Base-by-base conservation (phyloP, 2,329 filamentous ascomycete species). In the Pyrenophora seminiperda region DNA sequence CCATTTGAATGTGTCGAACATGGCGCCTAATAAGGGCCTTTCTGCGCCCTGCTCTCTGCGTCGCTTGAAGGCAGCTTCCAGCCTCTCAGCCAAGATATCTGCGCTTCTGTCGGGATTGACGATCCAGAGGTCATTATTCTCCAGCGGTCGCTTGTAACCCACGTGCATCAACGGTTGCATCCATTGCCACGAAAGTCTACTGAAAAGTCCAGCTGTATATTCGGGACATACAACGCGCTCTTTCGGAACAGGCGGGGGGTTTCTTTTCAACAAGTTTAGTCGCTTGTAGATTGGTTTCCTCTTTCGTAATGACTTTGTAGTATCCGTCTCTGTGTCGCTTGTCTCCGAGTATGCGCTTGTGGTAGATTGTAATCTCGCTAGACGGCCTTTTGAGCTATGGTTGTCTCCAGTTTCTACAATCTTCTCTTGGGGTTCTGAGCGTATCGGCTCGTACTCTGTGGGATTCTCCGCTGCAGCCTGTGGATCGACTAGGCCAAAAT, bases 51-150 rank as follows among this genome's bases (percentile, higher is more conserved):
- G 50, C 81, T 79, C 37, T 83, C 80, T 5, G n/a, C 90, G 82
- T 57, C 79, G 82, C 53, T 87, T 78, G 69, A 97, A 92, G 0
- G 88, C 83, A 5, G 77, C 79, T 52, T 86, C 81, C 37, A 96
- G 76, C 59, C 81, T 87, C 6, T 75, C 73, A 6, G 89, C 85
- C 72, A 96, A 77, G 9, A 84, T 77, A 55, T 90, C 85, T 36
- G 90, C 85, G 13, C 84, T 82, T 53, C 94, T 82, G 53, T 89
- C 77, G 0, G 92, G 92, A 57, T 97, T 97, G 61, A 97, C 89
- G 1, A 80, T 77, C 88, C 91, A 97, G 49, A 99, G 85, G 70
- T 99, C 94, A 59, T 89, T 89, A 47, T 86, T 76, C 65, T 96
- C 88, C 2, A 99, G 81, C 2, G 86, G 84, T 11, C 94, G 86